Percentiles rank a stretch among this genome's conserved stretches.
Evolutionary conservation across 495 filamentous ascomycete genomes (phyloP).

Genomic region (Saxophila tyrrhenica): DNA sequence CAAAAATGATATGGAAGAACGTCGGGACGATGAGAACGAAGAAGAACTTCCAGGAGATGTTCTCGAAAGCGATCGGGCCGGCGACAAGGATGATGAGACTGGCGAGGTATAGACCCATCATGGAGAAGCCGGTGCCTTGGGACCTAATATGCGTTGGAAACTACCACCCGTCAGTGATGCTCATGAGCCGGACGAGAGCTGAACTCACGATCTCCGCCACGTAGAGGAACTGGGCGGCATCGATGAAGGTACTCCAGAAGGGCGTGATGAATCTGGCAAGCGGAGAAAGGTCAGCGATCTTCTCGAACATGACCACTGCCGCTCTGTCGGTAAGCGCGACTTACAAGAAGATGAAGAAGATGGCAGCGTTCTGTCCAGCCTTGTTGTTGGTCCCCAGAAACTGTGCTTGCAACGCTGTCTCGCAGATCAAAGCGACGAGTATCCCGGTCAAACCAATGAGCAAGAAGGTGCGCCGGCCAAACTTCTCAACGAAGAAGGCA

Average conservation of each 20-base stretch:
- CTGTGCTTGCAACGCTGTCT: conserved; percentile 15
- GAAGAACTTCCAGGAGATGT: conserved; percentile 21
- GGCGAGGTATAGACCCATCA: conserved; percentile 9
- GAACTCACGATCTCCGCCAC: background rate
- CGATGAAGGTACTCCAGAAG: conserved; percentile 20
- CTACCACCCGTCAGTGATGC: conserved; percentile 7
- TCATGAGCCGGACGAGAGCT: background rate
- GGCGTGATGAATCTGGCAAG: conserved; percentile 10
- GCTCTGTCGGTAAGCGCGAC: no score
- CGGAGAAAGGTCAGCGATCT: no score
- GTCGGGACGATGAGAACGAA: conserved; percentile 18
- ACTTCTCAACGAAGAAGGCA: conserved; percentile 17
- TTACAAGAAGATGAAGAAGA: conserved; percentile 25
- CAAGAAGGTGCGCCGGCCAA: conserved; percentile 17
- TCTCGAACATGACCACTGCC: no score
- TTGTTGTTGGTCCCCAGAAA: conserved; percentile 13
- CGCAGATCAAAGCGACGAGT: conserved; percentile 12
- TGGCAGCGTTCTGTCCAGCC: conserved; percentile 19
- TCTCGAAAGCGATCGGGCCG: conserved; percentile 21
- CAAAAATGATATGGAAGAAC: conserved; percentile 11
- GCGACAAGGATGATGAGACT: conserved; percentile 20
- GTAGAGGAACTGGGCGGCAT: conserved; percentile 20
- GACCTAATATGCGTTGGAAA: conserved; percentile 14
- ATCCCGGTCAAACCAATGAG: conserved; percentile 14
- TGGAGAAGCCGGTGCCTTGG: conserved; percentile 15